These are phyloP conservation scores for Gaeumannomyces sp. DNA, from an alignment of 2,329 filamentous ascomycete species.

Conservation along the genomic window DNA sequence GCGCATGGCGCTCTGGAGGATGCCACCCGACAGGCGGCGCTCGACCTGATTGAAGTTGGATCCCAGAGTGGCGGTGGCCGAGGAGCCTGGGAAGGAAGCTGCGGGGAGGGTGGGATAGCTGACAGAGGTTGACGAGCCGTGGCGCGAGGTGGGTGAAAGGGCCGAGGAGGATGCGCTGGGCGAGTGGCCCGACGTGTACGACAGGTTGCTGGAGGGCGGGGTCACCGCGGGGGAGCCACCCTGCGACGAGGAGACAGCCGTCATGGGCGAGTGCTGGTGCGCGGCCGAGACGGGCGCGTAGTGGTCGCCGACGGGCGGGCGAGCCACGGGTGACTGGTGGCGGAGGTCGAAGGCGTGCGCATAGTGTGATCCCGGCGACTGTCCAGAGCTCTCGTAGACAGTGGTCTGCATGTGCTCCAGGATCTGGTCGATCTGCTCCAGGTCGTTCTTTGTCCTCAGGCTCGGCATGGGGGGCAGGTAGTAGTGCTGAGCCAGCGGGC, in stretches of 20 bases:
- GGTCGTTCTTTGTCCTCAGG: slow-evolving; percentile 88
- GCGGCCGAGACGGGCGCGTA: slow-evolving; percentile 40
- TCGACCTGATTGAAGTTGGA: slow-evolving; percentile 58
- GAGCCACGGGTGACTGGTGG: slow-evolving; percentile 30
- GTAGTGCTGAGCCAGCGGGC: slow-evolving; percentile 69
- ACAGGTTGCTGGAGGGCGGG: slow-evolving; percentile 67
- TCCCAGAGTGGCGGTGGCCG: slow-evolving; percentile 65
- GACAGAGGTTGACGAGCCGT: slow-evolving; percentile 52
- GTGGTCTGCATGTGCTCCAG: slow-evolving; percentile 94
- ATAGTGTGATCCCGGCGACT: slow-evolving; percentile 73
- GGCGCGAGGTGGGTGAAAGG: slow-evolving; percentile 61
- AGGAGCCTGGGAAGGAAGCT: slow-evolving; percentile 60
- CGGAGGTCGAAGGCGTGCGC: slow-evolving; percentile 61
- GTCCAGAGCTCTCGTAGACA: slow-evolving; percentile 86
- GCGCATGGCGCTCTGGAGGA: slow-evolving; percentile 54
- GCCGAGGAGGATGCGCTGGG: slow-evolving; percentile 65
- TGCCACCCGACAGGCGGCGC: slow-evolving; percentile 59
- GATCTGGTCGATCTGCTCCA: slow-evolving; percentile 90
- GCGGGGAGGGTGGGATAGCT: slow-evolving; percentile 72
- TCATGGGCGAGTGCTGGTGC: slow-evolving; percentile 56
- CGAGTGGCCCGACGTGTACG: slow-evolving; percentile 72
- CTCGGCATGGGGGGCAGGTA: slow-evolving; percentile 70
- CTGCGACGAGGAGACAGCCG: slow-evolving; percentile 44
- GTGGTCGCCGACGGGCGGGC: slow-evolving; percentile 23
- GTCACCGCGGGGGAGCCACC: slow-evolving; percentile 69